A percentile compares a stretch with the other conserved stretches of the same genome.
Conservation (phyloP, 2,329 filamentous ascomycete genomes). For the Pyrenochaeta sp. region DNA sequence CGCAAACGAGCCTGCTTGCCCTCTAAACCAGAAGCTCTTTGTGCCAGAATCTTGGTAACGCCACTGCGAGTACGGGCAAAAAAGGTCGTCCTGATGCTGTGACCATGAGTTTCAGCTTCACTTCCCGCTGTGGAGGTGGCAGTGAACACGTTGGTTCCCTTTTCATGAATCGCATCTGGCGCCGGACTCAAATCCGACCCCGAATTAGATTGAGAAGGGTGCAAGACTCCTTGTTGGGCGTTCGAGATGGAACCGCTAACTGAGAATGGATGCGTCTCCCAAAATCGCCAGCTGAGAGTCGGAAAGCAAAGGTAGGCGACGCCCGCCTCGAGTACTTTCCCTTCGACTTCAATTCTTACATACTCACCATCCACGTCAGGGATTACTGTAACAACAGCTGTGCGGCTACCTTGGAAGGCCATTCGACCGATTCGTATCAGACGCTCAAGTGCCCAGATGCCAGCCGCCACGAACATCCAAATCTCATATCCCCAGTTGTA, state of each 20-base stretch:
- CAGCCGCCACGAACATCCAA: conserved; percentile 55
- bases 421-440: conserved; percentile 38
- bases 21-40: conserved; percentile 18
- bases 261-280: conserved; percentile 65
- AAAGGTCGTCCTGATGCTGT: conserved; percentile 31
- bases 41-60: background rate
- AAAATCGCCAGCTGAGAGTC: conserved; percentile 48
- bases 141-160: conserved; percentile 7
- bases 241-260: background rate
- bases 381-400: conserved; percentile 24
- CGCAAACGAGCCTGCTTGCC: conserved; percentile 30
- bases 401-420: background rate
- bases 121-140: conserved; percentile 26
- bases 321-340: conserved; percentile 45
- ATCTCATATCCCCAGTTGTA: conserved; percentile 52
- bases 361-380: conserved; percentile 31
- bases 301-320: conserved; percentile 63
- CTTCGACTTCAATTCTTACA: conserved; percentile 52
- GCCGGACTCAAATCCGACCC: background rate
- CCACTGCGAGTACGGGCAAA: conserved; percentile 5
- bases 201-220: background rate
- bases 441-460: conserved; percentile 58
- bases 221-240: background rate
- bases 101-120: background rate
- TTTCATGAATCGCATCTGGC: conserved; percentile 44